A percentile compares a stretch with the other conserved stretches of the same genome.
Evolutionary conservation across 805 yeast genomes (phyloP).

Genomic region (Sugiyamaella smithiae): DNA sequence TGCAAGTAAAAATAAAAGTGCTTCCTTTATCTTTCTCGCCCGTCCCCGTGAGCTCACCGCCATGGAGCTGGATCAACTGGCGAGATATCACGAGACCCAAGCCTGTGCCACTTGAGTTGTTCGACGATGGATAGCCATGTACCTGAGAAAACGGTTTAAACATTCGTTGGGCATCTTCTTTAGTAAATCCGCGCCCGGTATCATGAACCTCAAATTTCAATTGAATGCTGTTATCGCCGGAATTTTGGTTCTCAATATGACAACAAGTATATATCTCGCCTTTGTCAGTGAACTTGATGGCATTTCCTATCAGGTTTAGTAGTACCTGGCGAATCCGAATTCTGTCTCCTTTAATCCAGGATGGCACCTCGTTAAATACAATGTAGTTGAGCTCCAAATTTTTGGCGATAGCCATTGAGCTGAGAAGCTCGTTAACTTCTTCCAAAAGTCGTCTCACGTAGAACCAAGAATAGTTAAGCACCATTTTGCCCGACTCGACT

Average conservation of each 20-base stretch:
- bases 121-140: conserved; percentile 15
- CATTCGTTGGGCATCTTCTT: conserved; percentile 31
- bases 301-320: conserved; percentile 36
- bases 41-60: conserved; percentile 31
- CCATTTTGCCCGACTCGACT: conserved; percentile 38
- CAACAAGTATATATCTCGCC: conserved; percentile 35
- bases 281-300: conserved; percentile 34
- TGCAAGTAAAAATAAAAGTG: conserved; percentile 30
- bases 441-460: conserved; percentile 33
- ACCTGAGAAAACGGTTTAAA: conserved; percentile 37
- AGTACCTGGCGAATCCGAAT: conserved; percentile 35
- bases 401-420: conserved; percentile 35
- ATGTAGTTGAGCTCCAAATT: conserved; percentile 33
- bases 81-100: conserved; percentile 36
- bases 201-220: conserved; percentile 34
- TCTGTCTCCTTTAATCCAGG: conserved; percentile 35
- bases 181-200: conserved; percentile 36
- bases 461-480: conserved; percentile 31
- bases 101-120: conserved; percentile 34
- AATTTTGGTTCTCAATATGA: neutral
- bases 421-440: conserved; percentile 34
- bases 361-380: conserved; percentile 32
- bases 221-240: conserved; percentile 11
- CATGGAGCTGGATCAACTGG: conserved; percentile 35
- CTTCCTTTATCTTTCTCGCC: conserved; percentile 33